Percentiles rank a stretch among this genome's conserved stretches.
Conservation (phyloP, 1,284 basidiomycete species). For the Ustilago crameri region DNA sequence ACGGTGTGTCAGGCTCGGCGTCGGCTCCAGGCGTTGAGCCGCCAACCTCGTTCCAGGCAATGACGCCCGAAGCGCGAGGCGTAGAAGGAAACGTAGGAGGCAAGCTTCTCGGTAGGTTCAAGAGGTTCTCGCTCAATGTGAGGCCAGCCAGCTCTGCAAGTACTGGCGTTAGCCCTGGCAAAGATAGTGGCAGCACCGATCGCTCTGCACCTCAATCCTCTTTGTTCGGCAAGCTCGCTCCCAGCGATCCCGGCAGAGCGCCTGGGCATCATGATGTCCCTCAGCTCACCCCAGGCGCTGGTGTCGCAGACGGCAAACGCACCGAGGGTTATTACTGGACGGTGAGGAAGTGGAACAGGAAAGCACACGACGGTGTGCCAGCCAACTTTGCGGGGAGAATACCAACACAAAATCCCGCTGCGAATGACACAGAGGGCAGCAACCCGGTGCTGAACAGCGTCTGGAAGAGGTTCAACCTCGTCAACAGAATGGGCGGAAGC, state of each 20-base stretch:
- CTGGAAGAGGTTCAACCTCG: conserved; percentile 56
- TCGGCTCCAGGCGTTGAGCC: conserved; percentile 33
- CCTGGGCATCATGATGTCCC: conserved; percentile 24
- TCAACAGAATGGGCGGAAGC: conserved; percentile 50
- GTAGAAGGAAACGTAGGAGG: conserved; percentile 46
- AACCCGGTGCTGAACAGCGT: conserved; percentile 56
- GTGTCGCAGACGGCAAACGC: conserved; percentile 36
- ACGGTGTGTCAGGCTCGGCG: conserved; percentile 1
- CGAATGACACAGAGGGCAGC: conserved; percentile 13
- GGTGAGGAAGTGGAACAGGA: conserved; percentile 55
- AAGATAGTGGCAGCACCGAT: conserved; percentile 8
- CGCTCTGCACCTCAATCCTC: conserved; percentile 3
- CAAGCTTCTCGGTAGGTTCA: conserved; percentile 56
- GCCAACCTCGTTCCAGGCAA: conserved; percentile 58
- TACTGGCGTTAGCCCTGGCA: conserved; percentile 1
- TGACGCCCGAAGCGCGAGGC: conserved; percentile 58
- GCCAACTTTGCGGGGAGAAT: conserved; percentile 16
- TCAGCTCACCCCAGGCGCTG: conserved; percentile 49
- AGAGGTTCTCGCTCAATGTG: conserved; percentile 46
- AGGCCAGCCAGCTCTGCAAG: conserved; percentile 14
- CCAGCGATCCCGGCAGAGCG: conserved; percentile 6
- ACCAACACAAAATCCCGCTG: conserved; percentile 1
- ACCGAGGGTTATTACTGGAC: conserved; percentile 64
- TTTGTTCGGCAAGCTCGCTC: conserved; percentile 23
- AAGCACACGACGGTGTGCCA: conserved; percentile 24